These are phyloP conservation scores for Astragalus glycyphyllos DNA, from an alignment of 306 rosid species.

Conservation along the genomic window DNA sequence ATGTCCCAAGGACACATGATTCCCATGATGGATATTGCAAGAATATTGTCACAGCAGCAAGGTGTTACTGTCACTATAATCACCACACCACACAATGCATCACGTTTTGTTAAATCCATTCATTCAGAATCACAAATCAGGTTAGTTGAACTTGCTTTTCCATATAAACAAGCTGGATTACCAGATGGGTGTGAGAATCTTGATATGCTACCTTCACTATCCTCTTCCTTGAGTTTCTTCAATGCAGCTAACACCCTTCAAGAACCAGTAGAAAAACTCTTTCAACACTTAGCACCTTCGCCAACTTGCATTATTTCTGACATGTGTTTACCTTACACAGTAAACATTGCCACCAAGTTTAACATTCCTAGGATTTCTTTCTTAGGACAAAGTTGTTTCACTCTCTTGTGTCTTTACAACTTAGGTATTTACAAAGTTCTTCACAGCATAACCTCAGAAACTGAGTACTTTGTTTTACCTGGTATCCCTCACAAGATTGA, in stretches of 20 bases:
- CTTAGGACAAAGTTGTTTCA: conserved; percentile 48
- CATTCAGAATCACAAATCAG: conserved; percentile 39
- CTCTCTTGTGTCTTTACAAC: conserved; percentile 38
- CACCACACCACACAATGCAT: conserved; percentile 51
- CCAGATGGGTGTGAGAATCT: conserved; percentile 58
- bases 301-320: conserved; percentile 59
- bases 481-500: conserved; percentile 48
- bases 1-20: conserved; percentile 57
- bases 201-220: conserved; percentile 47
- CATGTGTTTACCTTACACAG: conserved; percentile 41
- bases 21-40: conserved; percentile 55
- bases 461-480: conserved; percentile 49
- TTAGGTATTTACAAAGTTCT: not conserved
- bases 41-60: conserved; percentile 28
- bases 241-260: conserved; percentile 35
- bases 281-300: conserved; percentile 39
- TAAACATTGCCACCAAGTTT: conserved; percentile 35
- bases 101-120: conserved; percentile 37
- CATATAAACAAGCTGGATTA: conserved; percentile 45
- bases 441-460: conserved; percentile 8
- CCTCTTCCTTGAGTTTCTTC: conserved; percentile 29
- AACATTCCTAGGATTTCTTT: conserved; percentile 58
- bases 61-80: conserved; percentile 40
- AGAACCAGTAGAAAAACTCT: conserved; percentile 43
- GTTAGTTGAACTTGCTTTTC: conserved; percentile 39